Evolutionary conservation across 1,139 yeast species (phyloP).

Genomic region (Candida tropicalis): DNA sequence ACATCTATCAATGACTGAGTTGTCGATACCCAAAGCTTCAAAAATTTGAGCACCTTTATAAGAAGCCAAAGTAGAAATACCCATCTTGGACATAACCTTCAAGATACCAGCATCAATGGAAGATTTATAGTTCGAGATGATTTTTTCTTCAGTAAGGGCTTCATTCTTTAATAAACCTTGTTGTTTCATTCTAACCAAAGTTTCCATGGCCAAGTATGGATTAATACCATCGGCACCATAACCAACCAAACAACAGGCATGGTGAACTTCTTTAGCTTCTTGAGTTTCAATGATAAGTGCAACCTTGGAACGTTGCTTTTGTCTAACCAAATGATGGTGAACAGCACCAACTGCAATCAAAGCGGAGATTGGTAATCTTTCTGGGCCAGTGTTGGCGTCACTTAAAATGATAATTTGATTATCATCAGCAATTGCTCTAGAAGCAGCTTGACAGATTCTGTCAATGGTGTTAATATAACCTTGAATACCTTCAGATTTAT

Average conservation of each 20-base stretch:
- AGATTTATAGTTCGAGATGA: slow-evolving; percentile 75
- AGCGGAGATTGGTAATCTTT: slow-evolving; percentile 82
- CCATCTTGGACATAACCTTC: slow-evolving; percentile 99
- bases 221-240: slow-evolving; percentile 97
- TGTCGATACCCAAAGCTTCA: slow-evolving; percentile 95
- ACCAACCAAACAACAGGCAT: slow-evolving; percentile 90
- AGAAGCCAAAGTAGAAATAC: slow-evolving; percentile 95
- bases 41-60: slow-evolving; percentile 99
- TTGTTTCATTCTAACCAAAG: slow-evolving; percentile 78
- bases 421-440: slow-evolving; percentile 77
- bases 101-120: slow-evolving; percentile 89
- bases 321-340: slow-evolving; percentile 94
- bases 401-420: slow-evolving; percentile 75
- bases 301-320: slow-evolving; percentile 94
- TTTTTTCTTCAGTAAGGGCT: slow-evolving; percentile 54
- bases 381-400: slow-evolving; percentile 63
- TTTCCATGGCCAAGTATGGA: slow-evolving; percentile 92
- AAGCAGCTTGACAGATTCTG: slow-evolving; percentile 84
- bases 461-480: slow-evolving; percentile 89
- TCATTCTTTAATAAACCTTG: slow-evolving; percentile 74
- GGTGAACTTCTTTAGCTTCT: slow-evolving; percentile 97
- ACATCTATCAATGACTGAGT: slow-evolving; percentile 92
- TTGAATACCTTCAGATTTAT: slow-evolving; percentile 74
- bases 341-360: slow-evolving; percentile 95
- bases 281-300: slow-evolving; percentile 92